phyloP scores from a whole-genome alignment of 2,329 filamentous ascomycete genomes.

The Incumbomyces lentus region DNA sequence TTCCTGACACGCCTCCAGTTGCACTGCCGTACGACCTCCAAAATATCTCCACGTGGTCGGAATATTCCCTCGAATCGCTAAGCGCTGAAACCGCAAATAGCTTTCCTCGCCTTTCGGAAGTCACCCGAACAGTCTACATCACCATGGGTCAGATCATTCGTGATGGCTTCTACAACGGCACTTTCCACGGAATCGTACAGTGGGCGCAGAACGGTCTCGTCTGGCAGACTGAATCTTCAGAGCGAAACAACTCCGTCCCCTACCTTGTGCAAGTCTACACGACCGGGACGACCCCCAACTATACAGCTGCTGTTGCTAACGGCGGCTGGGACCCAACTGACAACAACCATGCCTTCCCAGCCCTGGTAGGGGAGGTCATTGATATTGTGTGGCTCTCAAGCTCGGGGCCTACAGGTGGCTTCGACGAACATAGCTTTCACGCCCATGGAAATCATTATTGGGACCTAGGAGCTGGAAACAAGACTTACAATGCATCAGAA shows the following conservation, averaged over 20 bases:
- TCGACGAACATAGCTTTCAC: constrained; percentile 38
- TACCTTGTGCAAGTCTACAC: constrained; percentile 39
- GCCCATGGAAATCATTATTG: constrained; percentile 37
- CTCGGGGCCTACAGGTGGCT: constrained; percentile 22
- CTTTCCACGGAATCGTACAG: constrained; percentile 18
- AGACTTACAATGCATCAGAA: constrained; percentile 32
- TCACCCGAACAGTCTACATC: constrained; percentile 42
- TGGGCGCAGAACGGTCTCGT: constrained; percentile 33
- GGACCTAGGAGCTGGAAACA: constrained; percentile 38
- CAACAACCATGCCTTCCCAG: constrained; percentile 30
- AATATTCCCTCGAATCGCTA: constrained; percentile 21
- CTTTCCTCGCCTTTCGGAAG: constrained; percentile 28
- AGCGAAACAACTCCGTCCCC: constrained; percentile 24
- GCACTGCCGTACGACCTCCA: constrained; percentile 14
- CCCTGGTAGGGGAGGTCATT: constrained; percentile 34
- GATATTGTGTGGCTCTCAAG: constrained; percentile 36
- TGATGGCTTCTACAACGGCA: constrained; percentile 11
- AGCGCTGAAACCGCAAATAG: constrained; percentile 7
- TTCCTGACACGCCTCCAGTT: constrained; percentile 13
- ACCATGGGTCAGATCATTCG: constrained; percentile 27
- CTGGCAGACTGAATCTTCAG: constrained; percentile 34
- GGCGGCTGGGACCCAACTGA: constrained; percentile 35
- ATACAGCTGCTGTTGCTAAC: constrained; percentile 31
- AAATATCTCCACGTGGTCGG: constrained; percentile 12
- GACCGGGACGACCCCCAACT: constrained; percentile 30